Percentiles rank a stretch among this genome's conserved stretches.
phyloP scores from a whole-genome alignment of 2,329 filamentous ascomycete genomes.

The Oidium heveae region DNA sequence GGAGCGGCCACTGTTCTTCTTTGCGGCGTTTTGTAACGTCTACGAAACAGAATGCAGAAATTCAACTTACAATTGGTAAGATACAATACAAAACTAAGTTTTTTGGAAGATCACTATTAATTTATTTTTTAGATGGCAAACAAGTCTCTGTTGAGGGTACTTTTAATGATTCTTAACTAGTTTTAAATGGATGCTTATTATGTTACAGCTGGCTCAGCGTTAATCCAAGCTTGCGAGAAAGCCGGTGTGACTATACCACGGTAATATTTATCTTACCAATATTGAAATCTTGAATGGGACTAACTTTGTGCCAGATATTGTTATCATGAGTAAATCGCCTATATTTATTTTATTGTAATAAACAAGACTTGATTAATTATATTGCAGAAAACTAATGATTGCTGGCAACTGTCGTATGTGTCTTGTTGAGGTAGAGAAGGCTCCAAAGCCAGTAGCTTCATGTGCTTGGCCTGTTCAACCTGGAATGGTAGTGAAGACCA shows the following conservation, averaged over 20 bases:
- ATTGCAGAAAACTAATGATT: conserved; percentile 79
- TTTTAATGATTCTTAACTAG: conserved; percentile 4
- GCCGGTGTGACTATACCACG: conserved; percentile 73
- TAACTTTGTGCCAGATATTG: conserved; percentile 46
- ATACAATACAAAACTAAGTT: conserved; percentile 11
- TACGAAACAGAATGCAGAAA: conserved; percentile 57
- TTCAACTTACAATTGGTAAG: conserved; percentile 87
- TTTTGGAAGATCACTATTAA: neutral
- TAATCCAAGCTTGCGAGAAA: conserved; percentile 99
- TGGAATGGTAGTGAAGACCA: conserved; percentile 97
- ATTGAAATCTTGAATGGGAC: conserved; percentile 2
- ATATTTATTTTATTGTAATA: conserved; percentile 3
- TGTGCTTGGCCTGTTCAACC: conserved; percentile 98
- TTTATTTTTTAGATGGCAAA: conserved; percentile 50
- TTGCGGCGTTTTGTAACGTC: conserved; percentile 62
- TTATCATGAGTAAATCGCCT: conserved; percentile 65
- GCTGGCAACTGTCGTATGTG: conserved; percentile 99
- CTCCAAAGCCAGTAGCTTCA: conserved; percentile 90
- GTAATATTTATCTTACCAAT: conserved; percentile 20
- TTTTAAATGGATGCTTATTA: conserved; percentile 15
- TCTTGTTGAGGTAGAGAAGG: conserved; percentile 87
- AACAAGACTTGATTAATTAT: conserved; percentile 2
- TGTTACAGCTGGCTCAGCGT: conserved; percentile 61
- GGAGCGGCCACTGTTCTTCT: conserved; percentile 32
- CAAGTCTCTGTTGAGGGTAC: conserved; percentile 94